These are phyloP conservation scores for Mycena albidolilacea DNA, from an alignment of 768 basidiomycete genomes.

Conservation along the genomic window DNA sequence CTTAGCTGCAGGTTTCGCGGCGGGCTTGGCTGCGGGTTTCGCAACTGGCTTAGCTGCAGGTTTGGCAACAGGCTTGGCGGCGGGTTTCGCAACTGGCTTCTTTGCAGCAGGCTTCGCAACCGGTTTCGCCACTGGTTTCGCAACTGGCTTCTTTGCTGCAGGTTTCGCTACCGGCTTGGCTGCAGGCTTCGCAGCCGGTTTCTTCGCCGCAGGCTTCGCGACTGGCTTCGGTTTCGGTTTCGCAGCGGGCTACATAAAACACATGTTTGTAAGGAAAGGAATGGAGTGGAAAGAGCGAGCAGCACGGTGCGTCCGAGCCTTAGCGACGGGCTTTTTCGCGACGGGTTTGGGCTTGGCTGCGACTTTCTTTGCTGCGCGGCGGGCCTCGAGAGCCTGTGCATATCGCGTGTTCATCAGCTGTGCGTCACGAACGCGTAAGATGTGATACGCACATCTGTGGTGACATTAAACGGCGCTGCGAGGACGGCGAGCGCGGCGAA, in stretches of 20 bases:
- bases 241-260: not conserved
- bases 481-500: slow-evolving; percentile 17
- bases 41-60: not conserved
- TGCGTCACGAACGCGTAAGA: not conserved
- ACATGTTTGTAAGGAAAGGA: not conserved
- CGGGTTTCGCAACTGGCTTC: not conserved
- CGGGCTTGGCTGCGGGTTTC: not conserved
- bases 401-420: not conserved
- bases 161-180: no score
- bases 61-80: not conserved
- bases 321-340: not conserved
- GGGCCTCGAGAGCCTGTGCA: not conserved
- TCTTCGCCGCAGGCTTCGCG: no score
- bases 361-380: no score
- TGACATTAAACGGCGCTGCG: slow-evolving; percentile 7
- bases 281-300: no score
- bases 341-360: not conserved
- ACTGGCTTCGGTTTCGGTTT: not conserved
- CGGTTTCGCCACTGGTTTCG: no score
- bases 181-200: no score
- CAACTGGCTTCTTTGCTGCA: not conserved
- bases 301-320: no score
- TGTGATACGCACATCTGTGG: slow-evolving; percentile 5
- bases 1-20: not conserved
- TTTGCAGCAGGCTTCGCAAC: not conserved